Evolutionary conservation across 768 basidiomycete genomes (phyloP), one percentile per base, ranked within the genome.

Genomic region (Tremella yokohamensis): DNA sequence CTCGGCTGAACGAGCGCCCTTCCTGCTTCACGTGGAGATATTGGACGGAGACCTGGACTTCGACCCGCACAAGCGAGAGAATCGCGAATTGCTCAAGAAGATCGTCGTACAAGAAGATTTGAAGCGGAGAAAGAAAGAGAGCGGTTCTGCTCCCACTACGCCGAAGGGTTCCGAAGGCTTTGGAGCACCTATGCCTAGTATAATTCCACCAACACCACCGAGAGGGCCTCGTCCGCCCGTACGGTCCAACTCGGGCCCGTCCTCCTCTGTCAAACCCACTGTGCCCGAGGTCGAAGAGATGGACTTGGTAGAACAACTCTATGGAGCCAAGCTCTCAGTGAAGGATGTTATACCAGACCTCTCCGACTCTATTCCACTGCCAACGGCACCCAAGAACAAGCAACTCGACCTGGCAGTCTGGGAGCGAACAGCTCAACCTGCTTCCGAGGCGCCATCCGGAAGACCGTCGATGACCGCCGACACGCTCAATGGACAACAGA

Each of bases 1-100:
- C 74, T 98, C 94, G 18, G 96, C 96, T 2, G 93, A 99, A 77
- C 84, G 89, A 37, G 92, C 91, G 0, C 96, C 96, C 3, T 99
- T 89, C 73, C 81, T 99, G 18, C 83, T 99, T 20, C 82, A 93
- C 60, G 84, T 98, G 57, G 96, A 99, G 77, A 87, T 98, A 45
- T 81, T 98, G 26, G 83, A 85, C 60, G 86, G 85, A 29, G 94
- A 98, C 66, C 82, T 99, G 34, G 89, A 94, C 74, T 98, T 99
- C 73, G 89, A 96, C 69, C 89, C 94, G 0, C 74, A 78, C 11
- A 88, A 86, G 70, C 81, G 91, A 49, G 80, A 82, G 20, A 99
- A 99, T 76, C 87, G 85, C 71, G 92, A 97, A 56, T 80, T 90
- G 37, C 77, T 99, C 54, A 87, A 78, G 56, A 74, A 76, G 42